Percentiles rank a stretch among this genome's conserved stretches.
These are phyloP conservation scores for Knoxia roxburghii DNA, from an alignment of 257 asterid genomes.

Conservation along the genomic window DNA sequence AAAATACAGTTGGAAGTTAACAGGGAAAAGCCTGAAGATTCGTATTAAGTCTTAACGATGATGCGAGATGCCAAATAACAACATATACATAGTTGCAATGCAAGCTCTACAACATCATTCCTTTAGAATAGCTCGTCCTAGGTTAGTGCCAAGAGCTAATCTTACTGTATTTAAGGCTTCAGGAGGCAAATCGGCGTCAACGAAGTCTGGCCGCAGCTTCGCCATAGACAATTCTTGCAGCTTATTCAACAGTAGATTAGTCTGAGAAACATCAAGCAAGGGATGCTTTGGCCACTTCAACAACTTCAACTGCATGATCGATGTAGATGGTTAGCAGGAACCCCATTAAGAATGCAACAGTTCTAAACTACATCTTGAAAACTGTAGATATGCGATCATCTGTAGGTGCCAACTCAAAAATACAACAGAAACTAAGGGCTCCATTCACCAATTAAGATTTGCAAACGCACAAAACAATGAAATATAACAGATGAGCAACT, in stretches of 20 bases:
- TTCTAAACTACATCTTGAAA: background rate
- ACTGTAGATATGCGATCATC: background rate
- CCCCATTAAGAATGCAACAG: background rate
- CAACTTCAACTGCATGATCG: slow-evolving; percentile 60
- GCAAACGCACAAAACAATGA: slow-evolving; percentile 3
- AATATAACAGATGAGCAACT: slow-evolving; percentile 22
- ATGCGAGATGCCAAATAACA: background rate
- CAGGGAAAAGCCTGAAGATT: no score
- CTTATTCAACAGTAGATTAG: slow-evolving; percentile 65
- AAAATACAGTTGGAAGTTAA: no score
- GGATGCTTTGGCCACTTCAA: slow-evolving; percentile 69
- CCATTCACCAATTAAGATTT: background rate
- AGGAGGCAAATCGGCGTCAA: slow-evolving; percentile 58
- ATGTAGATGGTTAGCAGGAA: background rate
- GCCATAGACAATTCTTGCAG: slow-evolving; percentile 85
- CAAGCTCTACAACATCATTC: slow-evolving; percentile 32
- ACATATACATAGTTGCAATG: background rate
- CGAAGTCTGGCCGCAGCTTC: slow-evolving; percentile 66
- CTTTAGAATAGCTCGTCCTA: slow-evolving; percentile 83
- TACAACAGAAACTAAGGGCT: no score
- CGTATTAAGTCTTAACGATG: no score
- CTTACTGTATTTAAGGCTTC: slow-evolving; percentile 77
- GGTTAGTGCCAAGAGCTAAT: slow-evolving; percentile 76
- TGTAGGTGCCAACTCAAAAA: background rate
- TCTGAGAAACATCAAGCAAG: slow-evolving; percentile 66